phyloP scores from a whole-genome alignment of 1,284 basidiomycete genomes.

The Cystobasidiaceae sp. region DNA sequence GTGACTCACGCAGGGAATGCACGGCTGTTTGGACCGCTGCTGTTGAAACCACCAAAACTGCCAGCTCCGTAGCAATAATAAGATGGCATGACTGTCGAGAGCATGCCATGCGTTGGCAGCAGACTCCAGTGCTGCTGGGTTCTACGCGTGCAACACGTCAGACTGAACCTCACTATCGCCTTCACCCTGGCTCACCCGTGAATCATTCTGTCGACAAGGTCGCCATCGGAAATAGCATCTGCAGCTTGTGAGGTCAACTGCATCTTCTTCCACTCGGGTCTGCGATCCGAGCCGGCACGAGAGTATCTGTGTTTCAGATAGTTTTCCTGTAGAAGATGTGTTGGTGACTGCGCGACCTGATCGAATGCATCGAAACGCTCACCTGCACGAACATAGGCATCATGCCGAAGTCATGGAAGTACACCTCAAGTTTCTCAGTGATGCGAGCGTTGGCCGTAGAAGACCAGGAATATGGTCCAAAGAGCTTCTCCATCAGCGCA shows the following conservation, averaged over 20 bases:
- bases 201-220: constrained; percentile 89
- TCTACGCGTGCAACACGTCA: constrained; percentile 49
- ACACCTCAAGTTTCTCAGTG: constrained; percentile 88
- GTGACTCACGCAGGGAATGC: constrained; percentile 81
- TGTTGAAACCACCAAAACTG: constrained; percentile 63
- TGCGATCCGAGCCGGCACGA: constrained; percentile 48
- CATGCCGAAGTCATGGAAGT: constrained; percentile 92
- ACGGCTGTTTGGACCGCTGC: constrained; percentile 44
- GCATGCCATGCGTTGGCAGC: constrained; percentile 88
- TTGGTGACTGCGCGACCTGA: too few relatives aligned
- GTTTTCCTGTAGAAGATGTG: too few relatives aligned
- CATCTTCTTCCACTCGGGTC: constrained; percentile 64
- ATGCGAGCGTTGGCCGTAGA: constrained; percentile 72
- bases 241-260: constrained; percentile 66
- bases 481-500: constrained; percentile 74
- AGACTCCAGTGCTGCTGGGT: constrained; percentile 93
- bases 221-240: constrained; percentile 87
- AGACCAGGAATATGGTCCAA: constrained; percentile 85
- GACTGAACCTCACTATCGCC: too few relatives aligned
- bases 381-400: constrained; percentile 94
- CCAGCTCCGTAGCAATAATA: constrained; percentile 67
- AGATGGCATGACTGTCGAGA: constrained; percentile 80
- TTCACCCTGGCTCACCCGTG: constrained; percentile 82
- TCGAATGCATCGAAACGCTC: too few relatives aligned
- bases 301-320: constrained; percentile 78